Evolutionary conservation across 176 grass and related monocot species (phyloP), one percentile per base, ranked within the genome.

Genomic region (Paspalum notatum): DNA sequence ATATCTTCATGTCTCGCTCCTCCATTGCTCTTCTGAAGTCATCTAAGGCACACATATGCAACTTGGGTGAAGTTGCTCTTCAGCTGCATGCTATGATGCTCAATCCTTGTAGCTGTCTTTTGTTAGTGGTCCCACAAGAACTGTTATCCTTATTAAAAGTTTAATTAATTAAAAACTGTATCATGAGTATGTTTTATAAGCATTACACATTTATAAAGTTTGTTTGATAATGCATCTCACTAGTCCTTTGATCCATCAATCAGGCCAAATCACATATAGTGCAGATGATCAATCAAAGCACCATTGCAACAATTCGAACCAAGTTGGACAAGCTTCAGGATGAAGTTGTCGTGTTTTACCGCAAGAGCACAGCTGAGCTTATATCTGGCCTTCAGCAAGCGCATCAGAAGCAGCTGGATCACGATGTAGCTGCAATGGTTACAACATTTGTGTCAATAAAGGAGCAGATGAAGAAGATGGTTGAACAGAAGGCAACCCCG

Each of bases 401-500:
- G 4, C 25, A 1, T 60, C 10, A 2, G 17, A 5, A 66, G 17
- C 8, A 68, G n/a, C 2, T 14, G 42, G 24, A 18, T 37, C 15
- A 25, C 5, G 4, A 71, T 8, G 24, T 27, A 9, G 68, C 1
- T 7, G 68, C 14, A 14, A 8, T 9, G 13, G 15, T 51, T 5
- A 37, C 50, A 17, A 1, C 63, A 17, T 56, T 57, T 24, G 7
- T 16, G n/a, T 68, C 51, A 8, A 80, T 57, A 64, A 68, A 69
- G 64, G 64, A 57, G 39, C 39, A 17, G 22, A 56, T 80, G 78
- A 68, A 44, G 52, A 68, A 25, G 38, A 55, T 80, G 66, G 55
- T 7, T 21, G 79, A 61, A 16, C 42, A 71, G 42, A 21, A 47
- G 3, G 26, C 17, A 1, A 1, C 18, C 5, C 15, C 63, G 4